A percentile compares a stretch with the other conserved stretches of the same genome.
phyloP scores from a whole-genome alignment of 139 green algal species.

The Pseudopediastrum boryanum region DNA sequence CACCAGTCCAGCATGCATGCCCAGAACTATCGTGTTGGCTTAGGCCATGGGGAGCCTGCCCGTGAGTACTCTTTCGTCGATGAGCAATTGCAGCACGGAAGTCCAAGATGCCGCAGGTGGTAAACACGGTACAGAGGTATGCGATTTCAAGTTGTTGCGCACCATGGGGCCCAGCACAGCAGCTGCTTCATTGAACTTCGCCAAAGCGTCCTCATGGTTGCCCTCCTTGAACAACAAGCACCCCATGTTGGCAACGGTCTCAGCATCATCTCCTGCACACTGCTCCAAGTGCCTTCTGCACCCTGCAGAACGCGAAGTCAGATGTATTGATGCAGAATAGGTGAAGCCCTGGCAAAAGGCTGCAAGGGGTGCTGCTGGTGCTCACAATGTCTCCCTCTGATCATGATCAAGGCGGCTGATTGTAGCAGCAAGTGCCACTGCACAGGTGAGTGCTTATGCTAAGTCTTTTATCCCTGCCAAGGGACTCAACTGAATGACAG shows the following conservation, averaged over 20 bases:
- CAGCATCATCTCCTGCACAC: conserved; percentile 53
- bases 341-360: background rate
- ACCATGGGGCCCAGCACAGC: background rate
- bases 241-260: conserved; percentile 66
- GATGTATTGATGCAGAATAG: background rate
- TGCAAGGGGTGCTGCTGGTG: background rate
- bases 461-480: background rate
- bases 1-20: no score
- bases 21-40: no score
- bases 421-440: background rate
- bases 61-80: no score
- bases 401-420: background rate
- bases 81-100: conserved; percentile 4
- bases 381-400: background rate
- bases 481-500: background rate
- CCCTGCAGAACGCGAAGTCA: conserved; percentile 34
- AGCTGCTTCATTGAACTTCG: conserved; percentile 37
- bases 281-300: conserved; percentile 75
- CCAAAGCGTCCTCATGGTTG: conserved; percentile 37
- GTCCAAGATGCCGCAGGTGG: no score
- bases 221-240: conserved; percentile 84
- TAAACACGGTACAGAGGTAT: background rate
- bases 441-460: background rate
- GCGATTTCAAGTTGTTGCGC: background rate
- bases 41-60: no score